These are phyloP conservation scores for Cladosporium phlei DNA, from an alignment of 2,329 filamentous ascomycete species.

Conservation along the genomic window DNA sequence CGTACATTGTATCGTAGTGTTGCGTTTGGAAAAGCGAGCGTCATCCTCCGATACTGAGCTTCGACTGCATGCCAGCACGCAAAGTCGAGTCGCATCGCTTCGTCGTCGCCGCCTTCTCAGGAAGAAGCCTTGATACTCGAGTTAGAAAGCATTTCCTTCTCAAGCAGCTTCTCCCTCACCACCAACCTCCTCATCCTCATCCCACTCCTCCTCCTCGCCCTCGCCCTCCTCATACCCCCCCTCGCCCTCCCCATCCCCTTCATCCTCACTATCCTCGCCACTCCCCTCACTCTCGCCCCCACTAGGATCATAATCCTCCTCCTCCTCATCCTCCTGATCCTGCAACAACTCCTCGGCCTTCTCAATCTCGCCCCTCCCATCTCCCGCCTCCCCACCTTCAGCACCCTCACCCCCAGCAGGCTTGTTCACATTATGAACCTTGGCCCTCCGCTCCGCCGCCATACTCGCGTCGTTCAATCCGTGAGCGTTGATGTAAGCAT, in stretches of 20 bases:
- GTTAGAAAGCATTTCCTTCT: no score
- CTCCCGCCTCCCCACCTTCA: constrained; percentile 15
- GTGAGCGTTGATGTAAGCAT: constrained; percentile 58
- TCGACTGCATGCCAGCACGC: no score
- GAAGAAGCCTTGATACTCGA: no score
- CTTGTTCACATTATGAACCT: constrained; percentile 53
- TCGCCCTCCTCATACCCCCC: constrained; percentile 21
- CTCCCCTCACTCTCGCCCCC: constrained; percentile 33
- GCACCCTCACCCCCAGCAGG: constrained; percentile 26
- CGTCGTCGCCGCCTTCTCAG: no score
- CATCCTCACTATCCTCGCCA: constrained; percentile 29
- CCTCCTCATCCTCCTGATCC: constrained; percentile 31
- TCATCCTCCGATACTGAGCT: no score
- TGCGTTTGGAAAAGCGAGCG: no score
- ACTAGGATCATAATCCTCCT: constrained; percentile 31
- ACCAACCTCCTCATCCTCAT: constrained; percentile 22
- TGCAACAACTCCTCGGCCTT: constrained; percentile 31
- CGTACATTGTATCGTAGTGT: no score
- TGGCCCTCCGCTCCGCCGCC: constrained; percentile 56
- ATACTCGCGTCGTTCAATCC: constrained; percentile 59
- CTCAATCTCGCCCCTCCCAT: constrained; percentile 25
- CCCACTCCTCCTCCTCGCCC: constrained; percentile 21
- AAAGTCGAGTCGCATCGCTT: no score
- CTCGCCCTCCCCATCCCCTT: constrained; percentile 23
- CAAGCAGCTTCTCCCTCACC: constrained; percentile 8